Evolutionary conservation across 2,329 filamentous ascomycete species (phyloP), one percentile per base, ranked within the genome.

Genomic region (Neonectria magnoliae): DNA sequence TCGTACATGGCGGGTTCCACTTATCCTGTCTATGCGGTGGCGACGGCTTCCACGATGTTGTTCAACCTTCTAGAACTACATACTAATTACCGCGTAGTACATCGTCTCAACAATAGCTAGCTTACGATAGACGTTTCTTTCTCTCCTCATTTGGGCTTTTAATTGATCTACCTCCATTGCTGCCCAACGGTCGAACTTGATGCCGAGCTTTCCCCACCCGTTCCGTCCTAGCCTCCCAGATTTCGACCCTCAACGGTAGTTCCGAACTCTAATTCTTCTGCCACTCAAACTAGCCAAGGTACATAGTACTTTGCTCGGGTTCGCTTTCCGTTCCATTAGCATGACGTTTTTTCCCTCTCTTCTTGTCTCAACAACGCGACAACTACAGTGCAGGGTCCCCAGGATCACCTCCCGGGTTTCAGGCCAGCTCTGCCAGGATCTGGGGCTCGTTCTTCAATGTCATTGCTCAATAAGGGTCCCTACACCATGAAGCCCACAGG

Each of bases 281-380:
- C 22, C 29, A 16, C 25, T 25, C 25, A 25, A 25, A 25, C 25
- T 25, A 25, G 25, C 38, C 25, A 45, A 56, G 10, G 41, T n/a
- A n/a, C n/a, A n/a, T n/a, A n/a, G n/a, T n/a, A 51, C 36, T 47
- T 22, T 22, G 16, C 22, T 36, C 27, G 41, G n/a, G 13, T 10
- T 20, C 27, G 41, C 44, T 25, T 25, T 25, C 25, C 25, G 6
- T 25, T 25, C 25, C 25, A n/a, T 44, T 25, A 16, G 42, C 16
- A 31, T 51, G 48, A 51, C 29, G 29, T 11, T 18, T 50, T 48
- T 57, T 6, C 9, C 27, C 9, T 29, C 9, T 29, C 9, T 5
- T 57, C 44, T 29, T 41, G 29, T 57, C 44, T 57, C 31, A 57
- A 25, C 42, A 36, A 27, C 18, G 44, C 20, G 55, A 36, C 55